A percentile compares a stretch with the other conserved stretches of the same genome.
phyloP scores from a whole-genome alignment of 768 basidiomycete genomes.

The Tylopilus plumbeoviolaceoides region DNA sequence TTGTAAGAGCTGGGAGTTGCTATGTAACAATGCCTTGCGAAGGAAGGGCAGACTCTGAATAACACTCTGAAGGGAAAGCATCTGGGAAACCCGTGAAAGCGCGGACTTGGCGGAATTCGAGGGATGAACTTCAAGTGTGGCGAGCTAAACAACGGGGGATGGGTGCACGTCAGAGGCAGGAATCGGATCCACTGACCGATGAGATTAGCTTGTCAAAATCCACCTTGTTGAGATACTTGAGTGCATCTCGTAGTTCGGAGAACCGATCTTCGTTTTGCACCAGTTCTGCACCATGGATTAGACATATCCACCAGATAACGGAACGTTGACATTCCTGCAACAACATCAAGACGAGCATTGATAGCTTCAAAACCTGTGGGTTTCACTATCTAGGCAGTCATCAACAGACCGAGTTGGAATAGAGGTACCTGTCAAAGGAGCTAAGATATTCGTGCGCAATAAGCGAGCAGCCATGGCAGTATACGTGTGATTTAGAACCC shows the following conservation, averaged over 20 bases:
- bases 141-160: constrained; percentile 44
- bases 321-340: constrained; percentile 53
- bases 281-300: constrained; percentile 48
- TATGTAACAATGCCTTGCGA: constrained; percentile 55
- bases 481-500: constrained; percentile 73
- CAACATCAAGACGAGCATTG: constrained; percentile 80
- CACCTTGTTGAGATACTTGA: constrained; percentile 69
- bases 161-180: neutral
- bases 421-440: constrained; percentile 68
- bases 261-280: constrained; percentile 74
- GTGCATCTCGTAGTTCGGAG: constrained; percentile 59
- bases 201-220: constrained; percentile 88
- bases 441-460: constrained; percentile 73
- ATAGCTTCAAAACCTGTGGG: constrained; percentile 44
- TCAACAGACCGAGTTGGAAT: neutral
- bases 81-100: constrained; percentile 65
- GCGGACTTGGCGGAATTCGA: constrained; percentile 58
- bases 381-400: neutral
- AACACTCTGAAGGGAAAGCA: constrained; percentile 73
- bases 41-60: constrained; percentile 66
- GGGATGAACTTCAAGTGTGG: constrained; percentile 54
- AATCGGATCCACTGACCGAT: constrained; percentile 39
- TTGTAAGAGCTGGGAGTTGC: constrained; percentile 54
- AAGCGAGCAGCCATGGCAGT: constrained; percentile 89
- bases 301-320: neutral